Evolutionary conservation across 2,329 filamentous ascomycete genomes (phyloP), one percentile per base, ranked within the genome.

Genomic region (Ophiognomonia clavigignenti-juglandacearum): DNA sequence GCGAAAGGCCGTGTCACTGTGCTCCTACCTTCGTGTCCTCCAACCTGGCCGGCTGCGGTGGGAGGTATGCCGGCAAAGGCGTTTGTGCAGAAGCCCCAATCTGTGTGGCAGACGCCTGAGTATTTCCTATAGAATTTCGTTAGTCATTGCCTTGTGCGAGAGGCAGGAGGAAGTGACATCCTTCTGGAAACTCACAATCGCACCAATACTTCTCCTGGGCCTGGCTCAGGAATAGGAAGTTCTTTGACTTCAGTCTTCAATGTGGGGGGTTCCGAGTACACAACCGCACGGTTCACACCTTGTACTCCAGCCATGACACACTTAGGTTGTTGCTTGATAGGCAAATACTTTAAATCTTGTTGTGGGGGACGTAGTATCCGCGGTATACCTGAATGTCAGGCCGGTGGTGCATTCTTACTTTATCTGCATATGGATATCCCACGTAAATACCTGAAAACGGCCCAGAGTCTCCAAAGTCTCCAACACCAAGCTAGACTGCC

Each of bases 1-100:
- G 13, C 4, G 5, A 16, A 14, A 9, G 20, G 0, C 14, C 10
- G 18, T 18, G 10, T 18, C 16, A 6, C 10, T 4, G 19, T 19
- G 4, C 14, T 8, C 40, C 14, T 11, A 43, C 40, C 40, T 35
- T 43, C 40, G 22, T 43, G 40, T 16, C 40, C 40, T 4, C 40
- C 40, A 4, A 43, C 20, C 23, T 43, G 40, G 10, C 29, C 40
- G 6, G 40, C 31, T 43, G 20, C 20, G 13, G 13, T 26, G 5
- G 31, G 40, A 11, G 31, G 40, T n/a, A 11, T 4, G 22, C 22
- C 20, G 31, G 4, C n/a, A n/a, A 26, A 43, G 7, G 40, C 24
- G 14, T 43, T 43, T 20, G 29, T 43, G 40, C 40, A 43, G 11
- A 43, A 43, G 22, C 29, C 20, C 40, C 31, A 19, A n/a, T 43